Base-by-base conservation (phyloP, 2,329 filamentous ascomycete species). In the Neonectria faginata region DNA sequence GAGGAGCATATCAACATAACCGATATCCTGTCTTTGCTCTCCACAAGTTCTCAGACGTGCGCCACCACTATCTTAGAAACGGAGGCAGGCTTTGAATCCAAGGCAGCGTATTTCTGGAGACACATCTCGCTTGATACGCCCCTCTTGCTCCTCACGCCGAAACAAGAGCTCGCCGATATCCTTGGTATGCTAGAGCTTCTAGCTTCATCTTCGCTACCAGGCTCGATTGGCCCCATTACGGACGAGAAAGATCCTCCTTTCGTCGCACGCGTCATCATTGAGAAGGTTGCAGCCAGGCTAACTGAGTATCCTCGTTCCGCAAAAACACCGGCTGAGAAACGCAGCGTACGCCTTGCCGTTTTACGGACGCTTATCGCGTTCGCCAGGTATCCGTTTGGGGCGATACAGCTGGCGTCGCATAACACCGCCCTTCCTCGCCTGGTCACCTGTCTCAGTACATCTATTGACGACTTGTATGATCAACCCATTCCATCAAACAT, bases 381-480 rank as follows among this genome's bases (percentile, higher is more conserved):
- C 74, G 86, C 88, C 1, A 80, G 83, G 6, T 87, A 87, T n/a
- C 79, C 84, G 0, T 88, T 91, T 71, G 91, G 91, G 9, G 85
- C 86, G 1, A 76, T 83, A 25, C 86, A 91, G 50, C 84, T 97
- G 9, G 91, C 91, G 0, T 80, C 82, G 5, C 91, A 96, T 76
- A 85, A 86, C 3, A 87, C 86, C 44, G 89, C 89, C 12, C 87
- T 97, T 16, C 93, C 92, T 1, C 88, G 92, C 3, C 81, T 97
- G 0, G 89, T 97, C 27, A 87, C 89, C 27, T 88, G 91, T 4
- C 76, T 88, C 14, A 82, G 81, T 55, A 80, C 78, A 48, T 88
- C 94, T 56, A 90, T 96, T 63, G 91, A 93, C 67, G 88, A 91
- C 68, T 80, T 97, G 20, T 92, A 94, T 74, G 86, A 91, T 64